Percentiles rank a stretch among this genome's conserved stretches.
Evolutionary conservation across 257 asterid genomes (phyloP).

Genomic region (Penstemon davidsonii): DNA sequence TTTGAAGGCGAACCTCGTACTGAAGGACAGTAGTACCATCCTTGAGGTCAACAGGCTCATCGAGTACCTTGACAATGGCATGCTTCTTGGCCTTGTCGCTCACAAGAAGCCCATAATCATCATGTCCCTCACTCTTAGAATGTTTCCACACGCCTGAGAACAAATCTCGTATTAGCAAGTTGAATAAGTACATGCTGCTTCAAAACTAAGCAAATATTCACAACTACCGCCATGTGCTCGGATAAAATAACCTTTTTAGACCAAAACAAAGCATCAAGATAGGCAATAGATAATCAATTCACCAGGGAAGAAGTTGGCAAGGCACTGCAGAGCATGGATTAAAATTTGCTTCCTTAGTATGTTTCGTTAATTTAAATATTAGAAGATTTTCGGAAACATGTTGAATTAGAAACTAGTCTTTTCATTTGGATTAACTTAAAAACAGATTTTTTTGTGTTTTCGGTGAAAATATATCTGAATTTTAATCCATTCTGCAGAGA

Average conservation of each 20-base stretch:
- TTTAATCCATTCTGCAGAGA: too few species aligned
- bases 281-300: neutral
- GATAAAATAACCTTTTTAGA: too few species aligned
- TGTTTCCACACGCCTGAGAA: constrained; percentile 87
- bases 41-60: constrained; percentile 55
- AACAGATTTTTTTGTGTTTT: too few species aligned
- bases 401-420: too few species aligned
- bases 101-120: constrained; percentile 92
- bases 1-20: constrained; percentile 86
- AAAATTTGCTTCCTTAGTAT: too few species aligned
- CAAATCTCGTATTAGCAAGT: neutral
- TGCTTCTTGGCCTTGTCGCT: constrained; percentile 81
- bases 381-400: too few species aligned
- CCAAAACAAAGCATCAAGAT: neutral
- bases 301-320: neutral
- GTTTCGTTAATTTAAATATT: too few species aligned
- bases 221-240: neutral
- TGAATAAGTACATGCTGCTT: neutral
- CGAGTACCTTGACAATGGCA: constrained; percentile 88
- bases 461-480: too few species aligned
- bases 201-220: neutral
- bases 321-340: neutral
- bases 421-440: too few species aligned
- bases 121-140: constrained; percentile 89
- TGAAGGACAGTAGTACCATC: constrained; percentile 82